Conservation (phyloP, 2,329 filamentous ascomycete genomes). For the Trichoderma sp. region DNA sequence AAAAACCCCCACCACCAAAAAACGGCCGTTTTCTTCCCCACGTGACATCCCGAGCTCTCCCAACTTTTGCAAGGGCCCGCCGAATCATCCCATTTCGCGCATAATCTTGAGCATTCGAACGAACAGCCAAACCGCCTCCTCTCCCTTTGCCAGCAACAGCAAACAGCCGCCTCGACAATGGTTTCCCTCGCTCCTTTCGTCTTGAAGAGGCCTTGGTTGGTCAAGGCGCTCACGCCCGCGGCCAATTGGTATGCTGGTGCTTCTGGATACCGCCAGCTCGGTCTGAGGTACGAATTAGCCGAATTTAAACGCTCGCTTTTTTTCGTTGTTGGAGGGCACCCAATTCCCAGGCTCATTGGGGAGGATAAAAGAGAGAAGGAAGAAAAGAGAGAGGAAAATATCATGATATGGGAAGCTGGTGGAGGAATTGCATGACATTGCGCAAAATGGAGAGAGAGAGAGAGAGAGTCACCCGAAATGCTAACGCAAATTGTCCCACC, state of each 20-base stretch:
- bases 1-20: neutral
- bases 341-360: no score
- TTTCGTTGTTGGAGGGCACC: neutral
- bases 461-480: neutral
- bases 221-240: slow-evolving; percentile 72
- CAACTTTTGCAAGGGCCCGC: slow-evolving; percentile 33
- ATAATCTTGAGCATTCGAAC: slow-evolving; percentile 28
- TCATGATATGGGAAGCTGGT: neutral
- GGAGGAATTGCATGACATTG: neutral
- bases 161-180: slow-evolving; percentile 12
- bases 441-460: neutral
- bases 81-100: slow-evolving; percentile 40
- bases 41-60: slow-evolving; percentile 38
- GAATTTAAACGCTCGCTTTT: neutral
- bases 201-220: slow-evolving; percentile 82
- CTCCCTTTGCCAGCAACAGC: neutral
- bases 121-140: no score
- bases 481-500: slow-evolving; percentile 5
- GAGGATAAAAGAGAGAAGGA: neutral
- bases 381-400: neutral
- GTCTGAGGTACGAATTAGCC: slow-evolving; percentile 68
- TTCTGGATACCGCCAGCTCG: slow-evolving; percentile 89
- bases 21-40: slow-evolving; percentile 25
- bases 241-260: slow-evolving; percentile 88
- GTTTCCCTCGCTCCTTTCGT: slow-evolving; percentile 69